Evolutionary conservation across 768 basidiomycete genomes (phyloP), one percentile per base, ranked within the genome.

Genomic region (Imleria badia): DNA sequence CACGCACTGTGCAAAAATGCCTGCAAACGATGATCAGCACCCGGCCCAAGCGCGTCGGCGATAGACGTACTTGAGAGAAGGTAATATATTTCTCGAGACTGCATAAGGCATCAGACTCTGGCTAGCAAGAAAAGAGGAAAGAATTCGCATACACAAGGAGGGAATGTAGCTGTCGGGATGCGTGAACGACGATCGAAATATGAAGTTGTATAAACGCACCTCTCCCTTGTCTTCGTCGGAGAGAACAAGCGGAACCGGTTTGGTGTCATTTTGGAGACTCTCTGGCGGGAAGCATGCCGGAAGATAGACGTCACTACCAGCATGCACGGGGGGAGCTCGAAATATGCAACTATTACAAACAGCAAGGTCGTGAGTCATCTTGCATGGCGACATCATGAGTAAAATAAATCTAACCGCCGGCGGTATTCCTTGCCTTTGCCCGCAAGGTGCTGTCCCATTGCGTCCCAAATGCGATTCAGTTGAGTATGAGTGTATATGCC

Each of bases 221-320:
- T 82, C 76, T 52, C 78, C 76, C 41, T 72, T 69, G 42, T 81
- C 77, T 31, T 82, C 74, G 7, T 74, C 66, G 5, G 76, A 75
- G 17, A 81, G 58, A 42, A 69, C 70, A 1, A 75, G 71, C 26
- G 69, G 53, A 7, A 40, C 54, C 0, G 49, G 47, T 7, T 63
- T 48, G 19, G 52, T 47, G 43, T 66, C 57, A 45, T 46, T 52
- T 19, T 57, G 64, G 1, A 60, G 55, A 8, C 51, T 52, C 30
- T 77, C 73, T 0, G 75, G 72, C 1, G 80, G 79, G 60, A 85
- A 87, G n/a, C 69, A 74, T 3, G 77, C 79, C 1, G 85, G 84
- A 3, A 71, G 63, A 54, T 78, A 76, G n/a, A 81, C 71, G 47
- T 77, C 74, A 43, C 74, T 72, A 0, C 76, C 75, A 23, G 65